Evolutionary conservation across 768 basidiomycete species (phyloP), one percentile per base, ranked within the genome.

Genomic region (Brasilioporus rufonigricans): DNA sequence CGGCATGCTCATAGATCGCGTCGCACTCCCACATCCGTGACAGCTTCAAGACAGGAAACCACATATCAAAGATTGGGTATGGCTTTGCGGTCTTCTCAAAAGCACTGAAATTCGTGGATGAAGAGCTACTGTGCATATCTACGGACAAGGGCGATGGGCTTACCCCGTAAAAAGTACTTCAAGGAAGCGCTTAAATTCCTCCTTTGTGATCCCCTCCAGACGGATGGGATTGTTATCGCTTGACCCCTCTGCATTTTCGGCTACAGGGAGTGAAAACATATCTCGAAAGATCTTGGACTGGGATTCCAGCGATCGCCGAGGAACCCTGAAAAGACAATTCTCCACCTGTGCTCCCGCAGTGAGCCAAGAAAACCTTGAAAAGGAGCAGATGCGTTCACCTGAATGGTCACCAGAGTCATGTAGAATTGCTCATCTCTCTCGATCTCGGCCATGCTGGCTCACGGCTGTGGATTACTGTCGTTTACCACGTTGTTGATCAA

Each of bases 31-130:
- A 78, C 62, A 74, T 71, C 7, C 60, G 70, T 8, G 77, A 61
- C 21, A 78, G 61, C 56, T 73, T 73, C n/a, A 76, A 59, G 21
- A 74, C 68, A 0, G 73, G 67, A 16, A 71, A 57, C 79, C 77
- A 77, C 47, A 67, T 67, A 8, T 68, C 64, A 43, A 52, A 53
- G n/a, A 18, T 10, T 39, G 54, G 4, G 7, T 9, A 1, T 21
- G 19, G 8, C 12, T 21, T 39, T 8, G 24, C 14, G 18, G 39
- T 39, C 35, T 38, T 46, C 23, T 50, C 45, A 29, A 12, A 45
- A 41, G 10, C 18, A 35, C 58, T 59, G 32, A 13, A 26, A 19
- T 19, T 19, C 24, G 4, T 9, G 6, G 33, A 11, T 18, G n/a
- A 12, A 29, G 39, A 7, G 26, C 31, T 14, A 10, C 18, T 18